Evolutionary conservation across 2,329 filamentous ascomycete genomes (phyloP).

Genomic region (Endoconidiophora polonica): DNA sequence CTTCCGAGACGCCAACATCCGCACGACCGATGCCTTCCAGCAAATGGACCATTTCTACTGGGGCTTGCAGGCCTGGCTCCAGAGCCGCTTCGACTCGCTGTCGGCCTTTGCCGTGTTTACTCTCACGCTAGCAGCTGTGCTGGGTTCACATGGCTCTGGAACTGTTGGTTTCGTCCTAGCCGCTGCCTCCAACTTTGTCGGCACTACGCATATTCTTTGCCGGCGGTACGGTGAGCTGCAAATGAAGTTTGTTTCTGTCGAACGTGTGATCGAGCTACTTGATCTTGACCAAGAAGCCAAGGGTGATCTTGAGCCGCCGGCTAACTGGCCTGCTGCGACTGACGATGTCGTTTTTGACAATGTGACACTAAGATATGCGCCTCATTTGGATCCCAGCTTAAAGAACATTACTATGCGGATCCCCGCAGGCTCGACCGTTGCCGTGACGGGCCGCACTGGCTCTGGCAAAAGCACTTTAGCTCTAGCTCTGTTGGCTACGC

Average conservation of each 20-base stretch:
- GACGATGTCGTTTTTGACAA: constrained; percentile 62
- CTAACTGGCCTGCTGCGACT: constrained; percentile 56
- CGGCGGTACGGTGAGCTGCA: constrained; percentile 69
- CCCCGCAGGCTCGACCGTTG: constrained; percentile 43
- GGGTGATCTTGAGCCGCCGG: constrained; percentile 51
- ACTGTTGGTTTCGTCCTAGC: constrained; percentile 72
- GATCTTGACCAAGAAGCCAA: constrained; percentile 59
- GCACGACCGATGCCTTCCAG: constrained; percentile 74
- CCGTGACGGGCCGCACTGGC: constrained; percentile 65
- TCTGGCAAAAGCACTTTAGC: constrained; percentile 73
- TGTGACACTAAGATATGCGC: constrained; percentile 65
- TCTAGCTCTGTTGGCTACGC: constrained; percentile 39
- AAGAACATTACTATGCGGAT: constrained; percentile 54
- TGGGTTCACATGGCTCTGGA: constrained; percentile 57
- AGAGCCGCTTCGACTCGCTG: constrained; percentile 58
- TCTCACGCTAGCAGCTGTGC: constrained; percentile 58
- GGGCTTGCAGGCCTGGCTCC: constrained; percentile 72
- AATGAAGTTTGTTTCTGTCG: constrained; percentile 83
- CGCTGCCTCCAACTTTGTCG: constrained; percentile 51
- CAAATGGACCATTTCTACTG: constrained; percentile 96
- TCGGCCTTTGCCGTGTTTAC: constrained; percentile 59
- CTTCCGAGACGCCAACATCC: constrained; percentile 66
- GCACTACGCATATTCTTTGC: constrained; percentile 57
- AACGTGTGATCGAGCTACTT: constrained; percentile 68
- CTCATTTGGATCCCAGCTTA: constrained; percentile 58